Evolutionary conservation across 495 filamentous ascomycete genomes (phyloP).

Genomic region (Neurospora hispaniola): DNA sequence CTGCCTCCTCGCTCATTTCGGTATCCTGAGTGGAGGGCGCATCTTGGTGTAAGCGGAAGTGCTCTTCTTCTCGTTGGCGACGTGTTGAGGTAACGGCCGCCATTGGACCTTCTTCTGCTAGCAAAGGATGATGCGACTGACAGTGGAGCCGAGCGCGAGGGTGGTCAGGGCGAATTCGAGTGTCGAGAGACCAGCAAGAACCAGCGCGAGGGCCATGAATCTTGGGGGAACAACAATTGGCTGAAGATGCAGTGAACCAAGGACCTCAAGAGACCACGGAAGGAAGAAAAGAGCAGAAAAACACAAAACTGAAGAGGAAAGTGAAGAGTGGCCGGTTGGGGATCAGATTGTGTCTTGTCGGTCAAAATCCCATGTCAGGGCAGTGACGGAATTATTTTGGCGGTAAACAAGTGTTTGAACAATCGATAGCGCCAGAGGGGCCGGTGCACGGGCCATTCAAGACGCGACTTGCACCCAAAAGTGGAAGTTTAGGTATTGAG

Average conservation of each 20-base stretch:
- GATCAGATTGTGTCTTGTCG: background rate
- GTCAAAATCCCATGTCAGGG: background rate
- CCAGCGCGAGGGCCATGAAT: background rate
- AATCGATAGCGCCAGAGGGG: background rate
- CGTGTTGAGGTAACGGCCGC: constrained; percentile 10
- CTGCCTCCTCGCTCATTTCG: constrained; percentile 24
- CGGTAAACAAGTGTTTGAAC: background rate
- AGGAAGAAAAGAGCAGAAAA: background rate
- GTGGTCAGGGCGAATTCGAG: background rate
- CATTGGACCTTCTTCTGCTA: constrained; percentile 8
- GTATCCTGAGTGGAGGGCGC: constrained; percentile 25
- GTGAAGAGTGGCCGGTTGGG: background rate
- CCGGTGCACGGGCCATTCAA: background rate
- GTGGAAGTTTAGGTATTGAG: background rate
- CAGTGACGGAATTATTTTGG: constrained; percentile 2
- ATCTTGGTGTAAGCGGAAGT: constrained; percentile 34
- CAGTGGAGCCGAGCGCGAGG: background rate
- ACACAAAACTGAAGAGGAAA: background rate
- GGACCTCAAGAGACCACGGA: no score
- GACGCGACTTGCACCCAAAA: background rate
- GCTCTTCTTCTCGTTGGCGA: constrained; percentile 17
- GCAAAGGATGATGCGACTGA: background rate
- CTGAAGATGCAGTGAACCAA: no score
- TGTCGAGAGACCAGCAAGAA: background rate
- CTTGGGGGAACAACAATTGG: no score